Base-by-base conservation (phyloP, 2,329 filamentous ascomycete species). In the Paecilomyces niveus region DNA sequence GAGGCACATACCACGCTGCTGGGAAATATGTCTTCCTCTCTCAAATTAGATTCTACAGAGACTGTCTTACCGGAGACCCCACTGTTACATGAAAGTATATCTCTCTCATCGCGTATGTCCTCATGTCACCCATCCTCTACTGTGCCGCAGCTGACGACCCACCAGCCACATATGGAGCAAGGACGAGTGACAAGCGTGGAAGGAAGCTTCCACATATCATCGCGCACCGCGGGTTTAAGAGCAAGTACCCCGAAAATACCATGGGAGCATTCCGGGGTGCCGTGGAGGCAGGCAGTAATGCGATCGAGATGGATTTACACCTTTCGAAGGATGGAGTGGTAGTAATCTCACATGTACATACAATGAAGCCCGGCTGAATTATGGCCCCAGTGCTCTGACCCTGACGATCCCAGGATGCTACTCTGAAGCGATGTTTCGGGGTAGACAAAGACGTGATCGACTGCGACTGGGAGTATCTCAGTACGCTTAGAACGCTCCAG, bases 281-380 rank as follows among this genome's bases (percentile, higher is more conserved):
- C 1, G 82, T 93, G 2, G 78, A 85, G 32, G 86, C 85, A 18
- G 90, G 90, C 21, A 85, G 89, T 0, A 85, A 95, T 67, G 93
- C 89, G 0, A 78, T 97, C 29, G 93, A 97, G 77, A 95, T 91
- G 18, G 93, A 97, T 68, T 74, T 97, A 8, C 92, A 95, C 71
- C 75, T 97, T 33, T 87, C 90, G 13, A 85, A 82, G 61, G 93
- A 97, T 68, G 87, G 88, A 6, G 86, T 96, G 0, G 89, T 96
- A 0, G 90, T 97, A 9, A 76, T 97, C 49, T 90, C 88, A 53
- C 92, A 95, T 78, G 89, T 90, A 75, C 71, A 45, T 45, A 18
- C n/a, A 18, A 45, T 9, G n/a, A 18, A 45, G 6, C 15, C 49
- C 18, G 5, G 11, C 15, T 6, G 39, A 50, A 8, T 35, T 51